These are phyloP conservation scores for Amesomyces nigricolor DNA, from an alignment of 2,329 filamentous ascomycete genomes.

Conservation along the genomic window DNA sequence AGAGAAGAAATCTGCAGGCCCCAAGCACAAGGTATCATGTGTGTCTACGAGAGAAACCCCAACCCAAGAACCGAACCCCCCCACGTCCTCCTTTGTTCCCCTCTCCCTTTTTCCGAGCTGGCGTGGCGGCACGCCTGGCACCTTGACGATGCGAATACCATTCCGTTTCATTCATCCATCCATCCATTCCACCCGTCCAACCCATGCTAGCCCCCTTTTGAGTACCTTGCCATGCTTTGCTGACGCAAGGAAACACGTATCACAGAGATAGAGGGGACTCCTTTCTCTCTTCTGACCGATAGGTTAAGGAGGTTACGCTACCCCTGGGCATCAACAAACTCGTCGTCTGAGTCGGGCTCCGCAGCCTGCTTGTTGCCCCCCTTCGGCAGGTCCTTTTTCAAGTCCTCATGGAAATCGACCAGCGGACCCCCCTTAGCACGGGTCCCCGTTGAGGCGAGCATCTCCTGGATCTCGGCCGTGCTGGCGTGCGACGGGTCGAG, in stretches of 20 bases:
- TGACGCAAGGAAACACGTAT: not conserved
- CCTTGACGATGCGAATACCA: conserved; percentile 5
- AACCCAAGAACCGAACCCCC: not conserved
- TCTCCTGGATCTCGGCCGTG: conserved; percentile 37
- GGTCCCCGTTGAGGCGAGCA: conserved; percentile 45
- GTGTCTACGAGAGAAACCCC: not conserved
- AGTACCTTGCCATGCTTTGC: not conserved
- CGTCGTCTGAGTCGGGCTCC: conserved; percentile 34
- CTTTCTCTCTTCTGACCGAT: no score
- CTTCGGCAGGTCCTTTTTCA: conserved; percentile 45
- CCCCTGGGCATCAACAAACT: conserved; percentile 37
- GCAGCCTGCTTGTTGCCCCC: conserved; percentile 31
- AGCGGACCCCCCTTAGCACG: conserved; percentile 43
- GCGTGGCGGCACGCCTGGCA: not conserved
- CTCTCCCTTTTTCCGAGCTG: not conserved
- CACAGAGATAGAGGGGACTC: no score
- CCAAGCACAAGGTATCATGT: conserved; percentile 15
- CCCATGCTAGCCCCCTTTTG: not conserved
- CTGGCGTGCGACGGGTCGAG: conserved; percentile 25
- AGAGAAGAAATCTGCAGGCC: not conserved
- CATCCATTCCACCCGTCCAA: not conserved
- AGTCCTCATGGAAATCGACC: conserved; percentile 51
- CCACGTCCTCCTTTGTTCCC: not conserved
- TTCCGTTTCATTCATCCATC: not conserved
- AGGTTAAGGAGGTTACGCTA: conserved; percentile 1